Percentiles rank a stretch among this genome's conserved stretches.
Conservation (phyloP, 2,329 filamentous ascomycete genomes). For the Trichophyton equinum region DNA sequence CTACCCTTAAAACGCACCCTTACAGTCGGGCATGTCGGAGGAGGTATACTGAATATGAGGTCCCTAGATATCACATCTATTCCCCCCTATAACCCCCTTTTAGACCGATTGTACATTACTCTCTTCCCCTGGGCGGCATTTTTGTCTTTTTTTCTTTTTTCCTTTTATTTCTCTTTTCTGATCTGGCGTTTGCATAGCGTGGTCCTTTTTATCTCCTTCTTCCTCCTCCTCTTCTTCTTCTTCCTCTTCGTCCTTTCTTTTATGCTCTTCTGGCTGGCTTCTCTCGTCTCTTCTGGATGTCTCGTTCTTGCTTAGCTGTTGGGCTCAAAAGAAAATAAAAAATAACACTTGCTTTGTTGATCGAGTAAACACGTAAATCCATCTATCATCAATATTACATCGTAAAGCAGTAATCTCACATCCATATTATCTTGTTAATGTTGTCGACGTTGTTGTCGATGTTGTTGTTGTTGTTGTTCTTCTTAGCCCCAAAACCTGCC, state of each 20-base stretch:
- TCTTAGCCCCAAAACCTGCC: too few relatives aligned
- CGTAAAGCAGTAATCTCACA: background rate
- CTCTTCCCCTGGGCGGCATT: background rate
- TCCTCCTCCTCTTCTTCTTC: background rate
- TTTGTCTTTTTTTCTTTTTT: background rate
- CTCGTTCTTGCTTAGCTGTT: background rate
- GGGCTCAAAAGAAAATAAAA: background rate
- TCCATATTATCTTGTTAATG: background rate
- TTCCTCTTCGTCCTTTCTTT: background rate
- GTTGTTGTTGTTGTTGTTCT: background rate
- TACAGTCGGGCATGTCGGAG: conserved; percentile 4
- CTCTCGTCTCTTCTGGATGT: background rate
- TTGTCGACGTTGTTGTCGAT: background rate
- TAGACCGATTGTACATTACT: conserved; percentile 4
- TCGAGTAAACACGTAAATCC: background rate
- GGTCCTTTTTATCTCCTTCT: background rate
- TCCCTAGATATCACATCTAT: background rate
- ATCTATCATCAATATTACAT: background rate
- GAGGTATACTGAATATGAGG: background rate
- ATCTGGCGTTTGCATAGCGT: conserved; percentile 5
- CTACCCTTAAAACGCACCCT: background rate
- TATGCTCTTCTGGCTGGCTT: background rate
- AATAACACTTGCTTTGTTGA: background rate
- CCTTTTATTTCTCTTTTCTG: background rate
- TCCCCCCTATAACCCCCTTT: background rate